Conservation (phyloP, 2,329 filamentous ascomycete species). For the Verticillium zaregamsianum region DNA sequence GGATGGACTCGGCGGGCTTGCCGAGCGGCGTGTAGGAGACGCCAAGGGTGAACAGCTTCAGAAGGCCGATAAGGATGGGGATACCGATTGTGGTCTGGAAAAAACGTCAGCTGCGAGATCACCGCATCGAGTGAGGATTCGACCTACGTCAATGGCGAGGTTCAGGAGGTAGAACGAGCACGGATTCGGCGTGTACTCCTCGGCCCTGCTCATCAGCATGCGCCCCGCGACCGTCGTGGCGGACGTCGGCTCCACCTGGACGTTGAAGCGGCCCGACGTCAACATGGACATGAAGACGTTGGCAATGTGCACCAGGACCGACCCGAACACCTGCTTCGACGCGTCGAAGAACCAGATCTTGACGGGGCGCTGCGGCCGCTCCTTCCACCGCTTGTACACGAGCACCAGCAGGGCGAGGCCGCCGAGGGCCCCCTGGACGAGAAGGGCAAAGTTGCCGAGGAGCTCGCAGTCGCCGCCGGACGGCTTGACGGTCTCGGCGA, state of each 20-base stretch:
- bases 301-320: slow-evolving; percentile 82
- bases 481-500: slow-evolving; percentile 6
- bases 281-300: slow-evolving; percentile 97
- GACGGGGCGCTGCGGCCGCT: slow-evolving; percentile 83
- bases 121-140: background rate
- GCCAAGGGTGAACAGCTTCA: slow-evolving; percentile 70
- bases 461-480: slow-evolving; percentile 61
- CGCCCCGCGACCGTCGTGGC: slow-evolving; percentile 27
- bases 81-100: slow-evolving; percentile 88
- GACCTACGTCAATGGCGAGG: slow-evolving; percentile 86
- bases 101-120: background rate
- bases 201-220: slow-evolving; percentile 32
- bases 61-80: slow-evolving; percentile 84
- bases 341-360: slow-evolving; percentile 99
- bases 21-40: slow-evolving; percentile 75
- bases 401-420: slow-evolving; percentile 77
- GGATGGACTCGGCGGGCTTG: slow-evolving; percentile 78
- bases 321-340: slow-evolving; percentile 95
- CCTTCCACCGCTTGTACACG: slow-evolving; percentile 89
- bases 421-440: slow-evolving; percentile 86
- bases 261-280: slow-evolving; percentile 76
- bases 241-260: slow-evolving; percentile 49
- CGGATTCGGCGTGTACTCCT: slow-evolving; percentile 73
- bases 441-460: slow-evolving; percentile 82
- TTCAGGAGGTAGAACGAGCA: slow-evolving; percentile 97